Base-by-base conservation (phyloP, 306 rosid species). In the Cucumis hystrix region DNA sequence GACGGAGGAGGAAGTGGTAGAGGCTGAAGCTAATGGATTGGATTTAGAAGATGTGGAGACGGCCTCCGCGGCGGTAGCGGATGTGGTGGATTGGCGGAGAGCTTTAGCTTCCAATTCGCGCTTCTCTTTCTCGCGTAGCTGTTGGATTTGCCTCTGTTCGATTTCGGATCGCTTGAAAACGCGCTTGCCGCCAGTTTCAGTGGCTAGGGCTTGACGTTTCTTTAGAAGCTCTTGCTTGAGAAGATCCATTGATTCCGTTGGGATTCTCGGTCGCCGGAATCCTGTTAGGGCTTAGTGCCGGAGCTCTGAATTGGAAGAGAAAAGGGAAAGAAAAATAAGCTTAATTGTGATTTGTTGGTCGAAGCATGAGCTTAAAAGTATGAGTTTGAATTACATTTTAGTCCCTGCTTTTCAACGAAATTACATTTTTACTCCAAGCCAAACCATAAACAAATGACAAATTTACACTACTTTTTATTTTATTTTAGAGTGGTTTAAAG, bases 131-230 rank as follows among this genome's bases (percentile, higher is more conserved):
- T 96, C 98, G 10, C 96, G 98, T 41, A 92, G 93, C 85, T 88
- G 90, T 65, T 96, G 98, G 80, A 92, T 89, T 77, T 82, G 84
- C 73, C 88, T 96, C 83, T 89, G 89, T 47, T 96, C 97, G 78
- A 92, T 89, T 80, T 96, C 99, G 55, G 97, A 92, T 69, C 98
- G 98, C 87, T 96, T 96, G 87, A 96, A 91, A 77, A 83, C 13
- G n/a, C 87, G 84, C 79, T 85, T 91, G 61, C 99, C 99, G 43
- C 99, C 99, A 59, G 93, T 86, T 28, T 82, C 91, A 76, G 85
- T 85, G 21, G 93, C 86, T 3, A 96, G 88, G 49, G 87, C 59
- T 76, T 92, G 91, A 55, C 98, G 98, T 80, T 96, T 96, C 87
- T 85, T 86, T 16, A 85, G 88, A 68, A 92, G 86, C 83, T 96